phyloP scores from a whole-genome alignment of 2,329 filamentous ascomycete species.

The Fusarium marasasianum region DNA sequence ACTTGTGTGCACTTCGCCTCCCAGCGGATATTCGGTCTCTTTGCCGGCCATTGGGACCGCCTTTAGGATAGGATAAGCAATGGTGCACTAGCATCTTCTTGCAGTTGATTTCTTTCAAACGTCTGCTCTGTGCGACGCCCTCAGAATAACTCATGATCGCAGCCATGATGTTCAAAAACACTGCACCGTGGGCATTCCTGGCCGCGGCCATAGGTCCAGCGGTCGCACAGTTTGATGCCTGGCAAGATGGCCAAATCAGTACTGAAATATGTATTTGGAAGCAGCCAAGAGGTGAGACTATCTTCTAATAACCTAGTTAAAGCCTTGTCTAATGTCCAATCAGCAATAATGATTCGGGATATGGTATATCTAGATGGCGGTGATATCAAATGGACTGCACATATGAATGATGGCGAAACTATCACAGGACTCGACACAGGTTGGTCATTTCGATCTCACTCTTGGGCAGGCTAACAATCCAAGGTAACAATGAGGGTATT shows the following conservation, averaged over 20 bases:
- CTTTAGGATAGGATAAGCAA: conserved; percentile 25
- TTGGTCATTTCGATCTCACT: conserved; percentile 45
- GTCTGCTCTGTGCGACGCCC: conserved; percentile 4
- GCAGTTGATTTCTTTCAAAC: conserved; percentile 23
- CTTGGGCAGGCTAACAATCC: background rate
- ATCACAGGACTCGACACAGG: conserved; percentile 49
- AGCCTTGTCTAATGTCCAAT: conserved; percentile 31
- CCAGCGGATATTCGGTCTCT: background rate
- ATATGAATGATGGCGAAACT: conserved; percentile 55
- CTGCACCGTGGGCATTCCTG: conserved; percentile 25
- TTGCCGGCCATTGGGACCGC: background rate
- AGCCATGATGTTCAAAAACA: conserved; percentile 31
- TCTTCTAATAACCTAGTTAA: background rate
- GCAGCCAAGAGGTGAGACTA: conserved; percentile 52
- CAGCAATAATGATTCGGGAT: conserved; percentile 68
- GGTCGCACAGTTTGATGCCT: conserved; percentile 56
- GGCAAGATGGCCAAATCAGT: conserved; percentile 63
- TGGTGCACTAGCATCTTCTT: conserved; percentile 36
- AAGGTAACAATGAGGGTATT: conserved; percentile 62
- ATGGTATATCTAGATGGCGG: conserved; percentile 74
- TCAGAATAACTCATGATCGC: conserved; percentile 3
- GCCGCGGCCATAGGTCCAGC: conserved; percentile 23
- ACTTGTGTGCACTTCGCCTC: background rate
- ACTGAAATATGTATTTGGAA: conserved; percentile 69
- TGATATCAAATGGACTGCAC: conserved; percentile 61